Base-by-base conservation (phyloP, 1,284 basidiomycete species). In the Irpex rosettiformis region DNA sequence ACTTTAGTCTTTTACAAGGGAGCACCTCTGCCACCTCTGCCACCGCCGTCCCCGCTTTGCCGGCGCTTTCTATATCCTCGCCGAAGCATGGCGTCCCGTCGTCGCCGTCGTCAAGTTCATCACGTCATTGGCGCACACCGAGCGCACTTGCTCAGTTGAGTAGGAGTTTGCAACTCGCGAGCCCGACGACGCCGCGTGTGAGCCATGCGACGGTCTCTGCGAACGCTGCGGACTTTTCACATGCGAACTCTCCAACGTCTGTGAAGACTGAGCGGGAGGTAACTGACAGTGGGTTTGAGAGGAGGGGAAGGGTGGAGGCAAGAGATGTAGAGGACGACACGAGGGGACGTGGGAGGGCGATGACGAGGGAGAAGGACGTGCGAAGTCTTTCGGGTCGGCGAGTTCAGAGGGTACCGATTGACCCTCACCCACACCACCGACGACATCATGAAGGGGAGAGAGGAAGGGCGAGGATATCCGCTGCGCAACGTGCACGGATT, bases 1-100 rank as follows among this genome's bases (percentile, higher is more conserved):
- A 85, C 72, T 91, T 91, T 70, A 89, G 88, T 52, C 78, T 89
- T 59, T 77, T 91, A 43, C 80, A 84, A 67, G 75, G 83, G 60
- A 73, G 73, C 59, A 71, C 80, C 10, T 73, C 70, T 58, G 71
- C 72, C 24, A 79, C 82, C 7, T 77, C 73, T 25, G 65, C 64
- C 48, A 58, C 66, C 27, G 21, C 43, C 43, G 16, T 22, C 16
- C 33, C 16, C 6, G 6, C 33, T 16, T 37, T 22, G 16, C 21
- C 43, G 18, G 18, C 43, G 18, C 21, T 45, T 8, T 45, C 43
- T 11, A 18, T 18, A 18, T 27, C 48, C 3, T 51, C 48, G 24
- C 13, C 48, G 25, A 45, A 45, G 21, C 13, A 8, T 18, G 10
- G 13, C 16, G 48, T 8, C 0, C 40, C 65, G 52, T 64, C 64